Evolutionary conservation across 225 moss, liverwort and hornwort genomes (phyloP).

Genomic region (Takakia lepidozioides): DNA sequence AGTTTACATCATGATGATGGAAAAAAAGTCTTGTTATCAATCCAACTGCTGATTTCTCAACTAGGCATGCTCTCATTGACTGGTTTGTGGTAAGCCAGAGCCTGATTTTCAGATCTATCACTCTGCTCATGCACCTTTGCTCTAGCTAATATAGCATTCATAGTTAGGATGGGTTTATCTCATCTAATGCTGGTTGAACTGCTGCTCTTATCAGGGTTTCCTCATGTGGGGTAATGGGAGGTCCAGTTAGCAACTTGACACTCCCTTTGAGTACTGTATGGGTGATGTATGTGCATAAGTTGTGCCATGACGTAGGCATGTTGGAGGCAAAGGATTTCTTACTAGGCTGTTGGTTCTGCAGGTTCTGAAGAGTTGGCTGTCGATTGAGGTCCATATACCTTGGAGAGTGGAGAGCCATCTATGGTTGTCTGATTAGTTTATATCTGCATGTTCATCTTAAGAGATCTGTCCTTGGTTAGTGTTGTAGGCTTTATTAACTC

Average conservation of each 20-base stretch:
- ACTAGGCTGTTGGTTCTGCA: not conserved
- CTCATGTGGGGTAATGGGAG: not conserved
- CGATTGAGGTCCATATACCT: not conserved
- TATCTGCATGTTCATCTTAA: conserved; percentile 10
- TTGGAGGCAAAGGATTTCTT: not conserved
- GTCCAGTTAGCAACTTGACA: not conserved
- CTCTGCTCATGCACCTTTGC: too few relatives aligned
- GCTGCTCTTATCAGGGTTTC: not conserved
- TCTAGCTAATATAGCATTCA: conserved; percentile 3
- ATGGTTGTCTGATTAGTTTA: conserved; percentile 19
- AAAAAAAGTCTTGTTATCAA: conserved; percentile 9
- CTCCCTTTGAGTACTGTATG: not conserved
- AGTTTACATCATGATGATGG: conserved; percentile 5
- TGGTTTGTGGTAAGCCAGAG: conserved; percentile 21
- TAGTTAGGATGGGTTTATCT: not conserved
- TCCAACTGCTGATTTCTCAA: conserved; percentile 12
- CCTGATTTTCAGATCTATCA: conserved; percentile 3
- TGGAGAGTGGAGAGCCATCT: conserved; percentile 14
- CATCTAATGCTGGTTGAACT: not conserved
- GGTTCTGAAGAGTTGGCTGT: not conserved
- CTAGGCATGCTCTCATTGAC: conserved; percentile 5
- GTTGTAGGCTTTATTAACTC: not conserved
- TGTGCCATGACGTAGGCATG: too few relatives aligned
- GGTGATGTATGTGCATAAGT: too few relatives aligned
- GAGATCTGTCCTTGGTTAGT: conserved; percentile 10